Evolutionary conservation across 345 rosid genomes (phyloP), one percentile per base, ranked within the genome.

Genomic region (Murraya koenigii): DNA sequence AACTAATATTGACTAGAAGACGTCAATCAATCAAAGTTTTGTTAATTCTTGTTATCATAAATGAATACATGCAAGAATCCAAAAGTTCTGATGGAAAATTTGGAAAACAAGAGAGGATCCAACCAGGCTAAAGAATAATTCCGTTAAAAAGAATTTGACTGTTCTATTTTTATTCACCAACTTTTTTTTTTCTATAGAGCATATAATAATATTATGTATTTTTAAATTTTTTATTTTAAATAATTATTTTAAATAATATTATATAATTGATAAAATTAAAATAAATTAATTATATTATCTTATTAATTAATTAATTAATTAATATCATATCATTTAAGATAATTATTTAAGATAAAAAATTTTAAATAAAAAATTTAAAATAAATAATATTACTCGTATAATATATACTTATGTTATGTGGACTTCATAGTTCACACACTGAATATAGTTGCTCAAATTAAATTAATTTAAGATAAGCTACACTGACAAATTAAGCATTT

Each of bases 1-100:
- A 82, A 61, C 83, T 84, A 81, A 77, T 55, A 13, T 85, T 85
- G 85, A 85, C 85, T 17, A 1, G 66, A 49, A 73, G 69, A 61
- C 72, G 44, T 39, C 69, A 59, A 79, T 74, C 79, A 23, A 74
- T 68, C n/a, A 6, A 47, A 26, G 59, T 26, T 63, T 71, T 71
- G 78, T 61, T 77, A 28, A 77, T 25, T 5, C 67, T 66, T 74
- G 10, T 33, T 72, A 56, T 44, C 39, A 28, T 30, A 30, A 69
- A 72, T 77, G 70, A 82, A 65, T 70, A 8, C 69, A 70, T 26
- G 13, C n/a, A 35, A 66, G 30, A 39, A 62, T 74, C 69, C 77
- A 75, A 47, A 44, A 28, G 10, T 44, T 47, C n/a, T 22, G 10
- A 55, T 54, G 30, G 47, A 54, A 35, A 55, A 39, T 1, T 47